A percentile compares a stretch with the other conserved stretches of the same genome.
Evolutionary conservation across 805 yeast genomes (phyloP).

Genomic region (Nakazawaea pomicola): DNA sequence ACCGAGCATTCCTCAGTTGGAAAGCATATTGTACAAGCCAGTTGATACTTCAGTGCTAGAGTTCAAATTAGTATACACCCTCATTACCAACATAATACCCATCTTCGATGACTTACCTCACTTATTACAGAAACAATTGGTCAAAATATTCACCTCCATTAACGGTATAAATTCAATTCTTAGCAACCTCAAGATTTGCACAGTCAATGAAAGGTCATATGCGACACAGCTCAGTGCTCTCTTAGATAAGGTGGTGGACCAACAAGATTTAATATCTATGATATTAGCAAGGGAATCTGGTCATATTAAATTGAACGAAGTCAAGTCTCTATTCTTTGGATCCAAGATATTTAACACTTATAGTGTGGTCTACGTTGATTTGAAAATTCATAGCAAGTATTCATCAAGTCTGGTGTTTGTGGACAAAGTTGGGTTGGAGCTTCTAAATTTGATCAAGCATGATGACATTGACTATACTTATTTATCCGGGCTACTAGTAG

Average conservation of each 20-base stretch:
- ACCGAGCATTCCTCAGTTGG: slow-evolving; percentile 2
- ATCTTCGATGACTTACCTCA: slow-evolving; percentile 4
- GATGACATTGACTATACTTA: background rate
- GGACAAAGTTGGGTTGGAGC: background rate
- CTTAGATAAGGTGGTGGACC: background rate
- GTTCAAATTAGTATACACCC: slow-evolving; percentile 2
- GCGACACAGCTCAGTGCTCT: background rate
- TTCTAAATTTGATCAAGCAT: background rate
- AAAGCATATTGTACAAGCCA: slow-evolving; percentile 1
- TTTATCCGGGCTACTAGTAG: background rate
- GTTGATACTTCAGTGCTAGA: background rate
- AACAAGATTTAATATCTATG: background rate
- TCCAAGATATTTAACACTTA: slow-evolving; percentile 8
- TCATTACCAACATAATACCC: slow-evolving; percentile 1
- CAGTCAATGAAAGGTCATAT: background rate
- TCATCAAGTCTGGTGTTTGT: background rate
- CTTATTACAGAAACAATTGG: background rate
- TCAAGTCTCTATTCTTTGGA: slow-evolving; percentile 10
- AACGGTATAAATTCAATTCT: slow-evolving; percentile 3
- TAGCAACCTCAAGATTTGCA: background rate
- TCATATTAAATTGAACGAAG: slow-evolving; percentile 4
- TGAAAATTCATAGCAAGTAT: background rate
- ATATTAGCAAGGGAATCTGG: slow-evolving; percentile 1
- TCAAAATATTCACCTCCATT: slow-evolving; percentile 1
- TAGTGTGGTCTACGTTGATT: background rate